Base-by-base conservation (phyloP, 805 yeast genomes). In the Candida oleophila region DNA sequence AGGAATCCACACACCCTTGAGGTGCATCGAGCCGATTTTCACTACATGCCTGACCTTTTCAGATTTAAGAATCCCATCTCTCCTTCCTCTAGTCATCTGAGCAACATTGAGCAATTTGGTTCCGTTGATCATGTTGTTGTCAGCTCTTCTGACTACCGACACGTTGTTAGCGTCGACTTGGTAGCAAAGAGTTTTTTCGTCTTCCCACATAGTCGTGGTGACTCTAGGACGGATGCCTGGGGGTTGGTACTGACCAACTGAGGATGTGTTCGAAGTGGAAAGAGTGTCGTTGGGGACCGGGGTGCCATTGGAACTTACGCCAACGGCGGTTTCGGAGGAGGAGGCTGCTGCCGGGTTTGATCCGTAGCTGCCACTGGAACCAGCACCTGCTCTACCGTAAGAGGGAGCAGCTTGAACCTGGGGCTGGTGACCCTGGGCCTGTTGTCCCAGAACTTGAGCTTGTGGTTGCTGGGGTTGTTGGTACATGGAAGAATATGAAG, bases 1-100 rank as follows among this genome's bases (percentile, higher is more conserved):
- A 1, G 96, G 95, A 49, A 87, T 86, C 96, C 96, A 87, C 41
- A 87, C 95, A 34, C 96, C 96, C 68, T 87, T 87, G 55, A 87
- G 71, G 64, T 87, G 91, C 91, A 87, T 87, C 12, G 90, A 83
- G 3, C 96, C 96, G 50, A 86, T 84, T 66, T 87, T 87, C 38
- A 87, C 92, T 20, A 87, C 95, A 59, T 85, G 88, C 37, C 94
- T 74, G 38, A 81, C 76, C 56, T 83, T 83, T 61, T 87, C 94
- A 48, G 84, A 80, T 68, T 87, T 87, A 51, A 87, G 73, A 50
- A 87, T 82, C 16, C 96, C 95, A 63, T 87, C 96, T 57, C 96
- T 74, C 54, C 92, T 78, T 22, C 96, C 96, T 51, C 96, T 75
- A 14, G 95, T 87, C 88, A 87, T 86, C 49, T 86, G 89, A 2